phyloP scores from a whole-genome alignment of 306 rosid species.

The Geum urbanum region DNA sequence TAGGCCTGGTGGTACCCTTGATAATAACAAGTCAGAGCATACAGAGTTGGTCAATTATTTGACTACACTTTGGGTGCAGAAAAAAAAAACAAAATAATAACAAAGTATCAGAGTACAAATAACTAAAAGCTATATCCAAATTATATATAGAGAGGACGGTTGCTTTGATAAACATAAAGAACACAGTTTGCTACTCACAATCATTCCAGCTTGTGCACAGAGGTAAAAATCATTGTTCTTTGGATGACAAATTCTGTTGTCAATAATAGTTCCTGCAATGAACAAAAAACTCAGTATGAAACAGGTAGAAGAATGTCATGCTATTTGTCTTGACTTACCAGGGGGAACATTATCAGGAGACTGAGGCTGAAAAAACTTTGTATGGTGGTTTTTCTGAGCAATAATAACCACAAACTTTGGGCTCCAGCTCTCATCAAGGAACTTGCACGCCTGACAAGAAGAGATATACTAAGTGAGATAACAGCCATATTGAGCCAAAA shows the following conservation, averaged over 20 bases:
- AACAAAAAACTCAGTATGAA: not conserved
- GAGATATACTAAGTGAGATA: not conserved
- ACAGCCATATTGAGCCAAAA: not conserved
- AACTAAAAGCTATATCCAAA: not conserved
- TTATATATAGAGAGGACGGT: not conserved
- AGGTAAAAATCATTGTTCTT: constrained; percentile 78
- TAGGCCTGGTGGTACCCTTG: constrained; percentile 91
- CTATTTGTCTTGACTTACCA: constrained; percentile 30
- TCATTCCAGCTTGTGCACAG: constrained; percentile 98
- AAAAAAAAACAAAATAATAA: not conserved
- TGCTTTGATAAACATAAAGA: not conserved
- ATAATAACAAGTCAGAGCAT: not conserved
- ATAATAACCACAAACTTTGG: constrained; percentile 83
- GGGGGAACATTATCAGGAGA: constrained; percentile 89
- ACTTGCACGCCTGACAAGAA: constrained; percentile 63
- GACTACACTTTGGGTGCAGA: not conserved
- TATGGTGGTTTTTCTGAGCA: constrained; percentile 91
- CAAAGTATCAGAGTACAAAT: not conserved
- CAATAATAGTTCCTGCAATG: constrained; percentile 77
- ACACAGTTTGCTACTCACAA: constrained; percentile 42
- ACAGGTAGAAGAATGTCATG: not conserved
- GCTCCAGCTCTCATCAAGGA: constrained; percentile 70
- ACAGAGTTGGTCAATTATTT: not conserved
- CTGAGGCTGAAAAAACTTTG: constrained; percentile 70
- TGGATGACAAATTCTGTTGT: constrained; percentile 84